A percentile compares a stretch with the other conserved stretches of the same genome.
Evolutionary conservation across 139 green algal species (phyloP).

Genomic region (Diplosphaera chodatii): DNA sequence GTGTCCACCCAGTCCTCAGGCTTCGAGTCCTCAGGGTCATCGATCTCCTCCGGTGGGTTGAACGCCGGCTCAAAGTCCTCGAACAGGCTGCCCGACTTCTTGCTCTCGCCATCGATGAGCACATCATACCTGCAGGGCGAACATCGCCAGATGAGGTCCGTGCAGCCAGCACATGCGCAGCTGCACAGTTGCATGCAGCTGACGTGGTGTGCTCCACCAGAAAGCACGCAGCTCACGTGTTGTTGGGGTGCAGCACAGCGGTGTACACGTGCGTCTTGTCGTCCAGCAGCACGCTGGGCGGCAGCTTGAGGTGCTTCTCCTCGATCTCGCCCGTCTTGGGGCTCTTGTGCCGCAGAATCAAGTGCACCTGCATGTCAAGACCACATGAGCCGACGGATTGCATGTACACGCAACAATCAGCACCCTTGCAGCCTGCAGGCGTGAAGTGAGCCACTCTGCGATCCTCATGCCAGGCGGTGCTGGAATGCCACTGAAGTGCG

Average conservation of each 20-base stretch:
- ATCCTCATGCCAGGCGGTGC: no score
- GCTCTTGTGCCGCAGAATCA: slow-evolving; percentile 82
- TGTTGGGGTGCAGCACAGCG: slow-evolving; percentile 69
- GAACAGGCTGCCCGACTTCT: slow-evolving; percentile 51
- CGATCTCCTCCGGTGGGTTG: slow-evolving; percentile 70
- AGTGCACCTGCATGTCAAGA: slow-evolving; percentile 86
- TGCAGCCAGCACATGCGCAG: no score
- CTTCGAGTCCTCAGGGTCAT: slow-evolving; percentile 79
- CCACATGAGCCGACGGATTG: no score
- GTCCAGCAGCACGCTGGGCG: slow-evolving; percentile 56
- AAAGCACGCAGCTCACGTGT: slow-evolving; percentile 19
- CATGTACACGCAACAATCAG: no score
- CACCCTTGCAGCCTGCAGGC: no score
- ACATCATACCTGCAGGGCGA: slow-evolving; percentile 74
- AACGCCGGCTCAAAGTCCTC: slow-evolving; percentile 75
- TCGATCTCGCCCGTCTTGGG: slow-evolving; percentile 80
- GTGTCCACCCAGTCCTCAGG: slow-evolving; percentile 74
- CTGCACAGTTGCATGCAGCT: no score
- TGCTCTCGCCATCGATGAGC: slow-evolving; percentile 69
- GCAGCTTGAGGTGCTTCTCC: slow-evolving; percentile 85
- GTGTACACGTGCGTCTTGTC: slow-evolving; percentile 71
- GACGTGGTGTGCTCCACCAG: background rate
- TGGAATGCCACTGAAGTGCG: no score
- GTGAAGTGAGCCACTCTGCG: no score
- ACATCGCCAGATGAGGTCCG: no score